Evolutionary conservation across 176 grass and related monocot species (phyloP).

Genomic region (Triticum dicoccoides): DNA sequence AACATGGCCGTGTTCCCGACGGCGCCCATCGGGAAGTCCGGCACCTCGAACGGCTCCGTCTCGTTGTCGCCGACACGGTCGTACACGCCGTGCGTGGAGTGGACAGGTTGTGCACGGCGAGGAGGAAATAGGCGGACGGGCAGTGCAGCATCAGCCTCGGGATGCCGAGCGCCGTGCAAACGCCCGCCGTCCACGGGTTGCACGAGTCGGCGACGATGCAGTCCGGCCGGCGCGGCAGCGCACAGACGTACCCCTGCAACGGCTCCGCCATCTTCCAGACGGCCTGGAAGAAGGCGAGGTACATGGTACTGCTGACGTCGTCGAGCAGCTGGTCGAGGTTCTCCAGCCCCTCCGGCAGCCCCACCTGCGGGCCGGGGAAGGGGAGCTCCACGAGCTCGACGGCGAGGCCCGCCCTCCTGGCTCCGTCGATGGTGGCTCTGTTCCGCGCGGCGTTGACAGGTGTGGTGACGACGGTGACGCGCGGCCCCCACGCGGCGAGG

Average conservation of each 20-base stretch:
- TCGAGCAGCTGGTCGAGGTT: background rate
- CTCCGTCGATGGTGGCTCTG: constrained; percentile 1
- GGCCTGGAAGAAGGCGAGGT: constrained; percentile 12
- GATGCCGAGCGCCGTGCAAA: constrained; percentile 2
- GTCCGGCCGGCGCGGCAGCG: background rate
- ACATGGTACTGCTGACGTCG: background rate
- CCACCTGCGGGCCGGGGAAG: constrained; percentile 23
- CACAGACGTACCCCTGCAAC: constrained; percentile 15
- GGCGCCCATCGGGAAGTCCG: constrained; percentile 14
- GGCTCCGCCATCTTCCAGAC: background rate
- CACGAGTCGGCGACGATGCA: constrained; percentile 25
- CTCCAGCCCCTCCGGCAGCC: constrained; percentile 35
- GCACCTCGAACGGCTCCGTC: constrained; percentile 25
- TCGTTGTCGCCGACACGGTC: constrained; percentile 3
- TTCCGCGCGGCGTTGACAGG: constrained; percentile 38
- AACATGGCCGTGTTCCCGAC: constrained; percentile 25
- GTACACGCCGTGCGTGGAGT: background rate
- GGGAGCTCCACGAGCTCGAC: constrained; percentile 38
- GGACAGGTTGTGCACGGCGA: background rate
- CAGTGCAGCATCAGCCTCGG: constrained; percentile 13
- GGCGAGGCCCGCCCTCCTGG: background rate
- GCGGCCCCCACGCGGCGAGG: constrained; percentile 27
- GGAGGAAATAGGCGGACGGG: background rate
- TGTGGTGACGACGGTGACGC: constrained; percentile 46
- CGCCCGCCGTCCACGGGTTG: constrained; percentile 7